Percentiles rank a stretch among this genome's conserved stretches.
Conservation (phyloP, 75 land plant genomes). For the Picea glauca region DNA sequence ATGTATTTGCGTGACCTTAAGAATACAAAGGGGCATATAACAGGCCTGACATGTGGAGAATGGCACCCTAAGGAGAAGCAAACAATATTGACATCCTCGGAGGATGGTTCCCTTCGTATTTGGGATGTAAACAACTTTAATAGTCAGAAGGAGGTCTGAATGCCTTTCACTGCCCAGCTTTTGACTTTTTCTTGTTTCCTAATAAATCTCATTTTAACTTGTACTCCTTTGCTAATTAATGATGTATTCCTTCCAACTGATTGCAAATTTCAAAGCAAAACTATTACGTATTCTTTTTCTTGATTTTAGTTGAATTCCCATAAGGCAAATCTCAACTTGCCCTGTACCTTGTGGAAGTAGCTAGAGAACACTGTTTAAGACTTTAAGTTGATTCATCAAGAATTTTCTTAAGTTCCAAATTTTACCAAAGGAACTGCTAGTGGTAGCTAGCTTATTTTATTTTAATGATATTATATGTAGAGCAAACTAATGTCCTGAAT, state of each 20-base stretch:
- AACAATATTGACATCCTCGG: slow-evolving; percentile 94
- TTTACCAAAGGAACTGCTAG: not conserved
- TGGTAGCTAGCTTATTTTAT: not conserved
- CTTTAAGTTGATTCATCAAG: not conserved
- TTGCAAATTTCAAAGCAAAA: too few relatives aligned
- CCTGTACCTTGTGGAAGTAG: not conserved
- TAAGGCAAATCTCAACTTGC: not conserved
- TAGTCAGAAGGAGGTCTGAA: slow-evolving; percentile 87
- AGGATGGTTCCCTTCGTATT: slow-evolving; percentile 96
- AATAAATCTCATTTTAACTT: too few relatives aligned
- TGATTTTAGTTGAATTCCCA: not conserved
- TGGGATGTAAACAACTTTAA: slow-evolving; percentile 97
- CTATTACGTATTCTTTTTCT: not conserved
- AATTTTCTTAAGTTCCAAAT: not conserved
- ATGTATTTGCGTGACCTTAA: slow-evolving; percentile 99
- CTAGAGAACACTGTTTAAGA: not conserved
- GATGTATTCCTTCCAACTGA: too few relatives aligned
- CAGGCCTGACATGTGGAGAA: slow-evolving; percentile 93
- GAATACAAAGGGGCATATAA: slow-evolving; percentile 96
- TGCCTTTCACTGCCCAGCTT: slow-evolving; percentile 9
- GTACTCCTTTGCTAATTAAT: too few relatives aligned
- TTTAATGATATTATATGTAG: not conserved
- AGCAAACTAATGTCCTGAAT: not conserved
- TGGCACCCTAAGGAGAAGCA: slow-evolving; percentile 97
- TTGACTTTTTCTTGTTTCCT: not conserved